A percentile compares a stretch with the other conserved stretches of the same genome.
Evolutionary conservation across 768 basidiomycete genomes (phyloP).

Genomic region (Pleurotus pulmonarius): DNA sequence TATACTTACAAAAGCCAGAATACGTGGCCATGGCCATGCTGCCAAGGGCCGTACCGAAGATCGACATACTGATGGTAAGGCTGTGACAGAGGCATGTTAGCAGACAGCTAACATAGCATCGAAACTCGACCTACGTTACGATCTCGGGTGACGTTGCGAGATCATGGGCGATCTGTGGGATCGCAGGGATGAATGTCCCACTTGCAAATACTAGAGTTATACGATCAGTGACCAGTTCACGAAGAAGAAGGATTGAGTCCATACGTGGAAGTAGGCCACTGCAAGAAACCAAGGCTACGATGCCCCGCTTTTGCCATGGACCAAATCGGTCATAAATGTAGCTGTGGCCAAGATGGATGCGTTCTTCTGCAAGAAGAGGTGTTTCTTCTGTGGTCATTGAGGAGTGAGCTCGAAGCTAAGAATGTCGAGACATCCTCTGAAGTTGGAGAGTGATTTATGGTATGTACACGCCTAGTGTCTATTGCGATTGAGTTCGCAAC

Average conservation of each 20-base stretch:
- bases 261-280: constrained; percentile 53
- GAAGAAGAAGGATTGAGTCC: constrained; percentile 29
- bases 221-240: constrained; percentile 30
- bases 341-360: not conserved
- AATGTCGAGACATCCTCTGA: too few species aligned
- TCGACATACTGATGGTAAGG: constrained; percentile 47
- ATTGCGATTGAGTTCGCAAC: too few species aligned
- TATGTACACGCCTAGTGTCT: too few species aligned
- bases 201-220: constrained; percentile 62
- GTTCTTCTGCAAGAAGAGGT: not conserved
- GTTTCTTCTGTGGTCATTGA: not conserved
- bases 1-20: constrained; percentile 41
- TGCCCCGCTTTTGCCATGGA: constrained; percentile 34
- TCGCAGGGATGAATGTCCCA: constrained; percentile 68
- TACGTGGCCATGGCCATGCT: constrained; percentile 51
- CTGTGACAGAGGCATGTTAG: constrained; percentile 17
- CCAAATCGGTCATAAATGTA: constrained; percentile 46
- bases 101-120: not conserved
- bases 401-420: too few species aligned
- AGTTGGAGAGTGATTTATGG: too few species aligned
- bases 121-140: constrained; percentile 41
- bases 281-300: constrained; percentile 48
- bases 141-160: constrained; percentile 51
- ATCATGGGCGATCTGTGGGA: constrained; percentile 70
- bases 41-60: constrained; percentile 42